Evolutionary conservation across 495 filamentous ascomycete genomes (phyloP).

Genomic region (Opeltia flavorubescens): DNA sequence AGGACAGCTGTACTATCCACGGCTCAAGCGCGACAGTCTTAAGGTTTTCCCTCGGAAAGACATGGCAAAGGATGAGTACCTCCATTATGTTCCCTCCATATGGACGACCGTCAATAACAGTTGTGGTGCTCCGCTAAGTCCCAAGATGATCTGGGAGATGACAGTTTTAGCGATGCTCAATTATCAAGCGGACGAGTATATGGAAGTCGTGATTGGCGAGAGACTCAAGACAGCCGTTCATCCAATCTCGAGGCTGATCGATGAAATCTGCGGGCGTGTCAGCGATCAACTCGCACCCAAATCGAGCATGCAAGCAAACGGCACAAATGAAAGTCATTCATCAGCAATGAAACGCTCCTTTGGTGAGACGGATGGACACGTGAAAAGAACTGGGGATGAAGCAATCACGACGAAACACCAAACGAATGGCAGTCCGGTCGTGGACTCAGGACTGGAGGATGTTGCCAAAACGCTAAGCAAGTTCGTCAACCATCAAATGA

Average conservation of each 20-base stretch:
- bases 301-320: not conserved
- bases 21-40: slow-evolving; percentile 4
- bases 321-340: not conserved
- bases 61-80: slow-evolving; percentile 23
- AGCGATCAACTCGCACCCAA: not conserved
- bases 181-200: slow-evolving; percentile 29
- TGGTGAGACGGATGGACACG: too few relatives aligned
- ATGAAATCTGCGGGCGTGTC: not conserved
- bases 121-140: not conserved
- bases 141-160: slow-evolving; percentile 22
- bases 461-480: not conserved
- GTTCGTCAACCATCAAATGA: not conserved
- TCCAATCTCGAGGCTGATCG: not conserved
- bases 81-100: slow-evolving; percentile 23
- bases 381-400: too few relatives aligned
- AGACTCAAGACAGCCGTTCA: not conserved
- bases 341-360: not conserved
- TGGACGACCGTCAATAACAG: slow-evolving; percentile 1
- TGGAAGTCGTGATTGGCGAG: slow-evolving; percentile 21
- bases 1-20: slow-evolving; percentile 13
- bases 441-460: not conserved
- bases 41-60: slow-evolving; percentile 17
- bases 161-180: slow-evolving; percentile 26
- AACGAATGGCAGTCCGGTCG: not conserved
- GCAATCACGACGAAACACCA: too few relatives aligned